Conservation (phyloP, 371 early-diverging fungal species). For the Circinella umbellata region DNA sequence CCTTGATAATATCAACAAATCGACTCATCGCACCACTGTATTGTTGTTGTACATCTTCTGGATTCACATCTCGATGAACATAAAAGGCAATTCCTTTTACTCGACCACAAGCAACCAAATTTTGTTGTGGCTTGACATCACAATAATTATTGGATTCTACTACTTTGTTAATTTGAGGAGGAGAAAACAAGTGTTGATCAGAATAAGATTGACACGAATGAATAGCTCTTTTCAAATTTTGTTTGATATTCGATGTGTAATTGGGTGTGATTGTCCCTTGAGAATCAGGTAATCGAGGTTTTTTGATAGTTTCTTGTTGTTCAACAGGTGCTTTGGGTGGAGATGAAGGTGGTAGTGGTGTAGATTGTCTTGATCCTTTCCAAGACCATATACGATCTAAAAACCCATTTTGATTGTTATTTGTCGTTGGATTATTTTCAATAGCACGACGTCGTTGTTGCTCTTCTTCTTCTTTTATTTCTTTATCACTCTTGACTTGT, state of each 20-base stretch:
- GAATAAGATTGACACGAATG: constrained; percentile 62
- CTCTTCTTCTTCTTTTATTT: neutral
- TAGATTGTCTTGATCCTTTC: constrained; percentile 18
- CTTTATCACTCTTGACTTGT: constrained; percentile 2
- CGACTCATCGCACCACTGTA: constrained; percentile 47
- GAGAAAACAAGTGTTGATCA: constrained; percentile 45
- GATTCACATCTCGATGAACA: constrained; percentile 48
- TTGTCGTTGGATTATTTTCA: neutral
- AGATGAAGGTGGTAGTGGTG: constrained; percentile 10
- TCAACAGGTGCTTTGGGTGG: constrained; percentile 15
- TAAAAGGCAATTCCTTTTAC: constrained; percentile 60
- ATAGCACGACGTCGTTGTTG: neutral
- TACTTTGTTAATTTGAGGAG: constrained; percentile 50
- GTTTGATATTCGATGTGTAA: constrained; percentile 51
- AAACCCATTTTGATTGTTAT: constrained; percentile 8
- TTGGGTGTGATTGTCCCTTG: constrained; percentile 52
- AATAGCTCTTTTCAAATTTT: constrained; percentile 56
- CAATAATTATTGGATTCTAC: constrained; percentile 55
- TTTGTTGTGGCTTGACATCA: constrained; percentile 60
- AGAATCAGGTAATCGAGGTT: constrained; percentile 43
- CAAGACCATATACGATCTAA: constrained; percentile 40
- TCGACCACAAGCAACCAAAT: constrained; percentile 54
- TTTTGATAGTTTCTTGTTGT: constrained; percentile 7
- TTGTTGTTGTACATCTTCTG: constrained; percentile 48
- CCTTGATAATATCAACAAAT: constrained; percentile 61